These are phyloP conservation scores for Euphorbia pulcherrima DNA, from an alignment of 345 rosid species.

Conservation along the genomic window DNA sequence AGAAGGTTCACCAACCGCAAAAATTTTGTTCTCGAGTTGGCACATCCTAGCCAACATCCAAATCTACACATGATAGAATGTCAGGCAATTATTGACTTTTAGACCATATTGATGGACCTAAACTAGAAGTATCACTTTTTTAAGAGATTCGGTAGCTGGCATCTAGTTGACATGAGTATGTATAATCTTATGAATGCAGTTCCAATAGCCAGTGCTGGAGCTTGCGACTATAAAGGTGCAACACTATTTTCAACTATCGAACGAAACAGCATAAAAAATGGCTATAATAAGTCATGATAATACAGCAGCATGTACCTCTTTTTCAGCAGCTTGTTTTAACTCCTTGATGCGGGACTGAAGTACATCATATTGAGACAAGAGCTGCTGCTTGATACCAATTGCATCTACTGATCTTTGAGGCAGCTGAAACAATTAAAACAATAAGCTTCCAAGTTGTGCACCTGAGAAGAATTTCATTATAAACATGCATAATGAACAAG, in stretches of 20 bases:
- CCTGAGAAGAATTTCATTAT: too few species aligned
- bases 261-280: background rate
- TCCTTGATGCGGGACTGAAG: constrained; percentile 86
- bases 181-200: too few species aligned
- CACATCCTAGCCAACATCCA: too few species aligned
- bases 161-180: background rate
- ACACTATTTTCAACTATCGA: background rate
- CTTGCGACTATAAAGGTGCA: background rate
- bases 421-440: constrained; percentile 68
- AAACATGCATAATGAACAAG: background rate
- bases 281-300: constrained; percentile 1
- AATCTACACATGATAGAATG: constrained; percentile 45
- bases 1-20: constrained; percentile 89
- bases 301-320: constrained; percentile 61
- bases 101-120: background rate
- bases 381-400: too few species aligned
- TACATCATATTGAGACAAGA: constrained; percentile 77
- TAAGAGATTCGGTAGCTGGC: background rate
- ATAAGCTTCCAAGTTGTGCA: too few species aligned
- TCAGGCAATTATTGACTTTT: background rate
- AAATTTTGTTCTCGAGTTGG: constrained; percentile 95
- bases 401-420: constrained; percentile 73
- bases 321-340: constrained; percentile 70
- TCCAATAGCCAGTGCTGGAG: background rate
- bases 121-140: background rate